Conservation (phyloP, 345 rosid genomes). For the Psidium friedrichsthalianum region DNA sequence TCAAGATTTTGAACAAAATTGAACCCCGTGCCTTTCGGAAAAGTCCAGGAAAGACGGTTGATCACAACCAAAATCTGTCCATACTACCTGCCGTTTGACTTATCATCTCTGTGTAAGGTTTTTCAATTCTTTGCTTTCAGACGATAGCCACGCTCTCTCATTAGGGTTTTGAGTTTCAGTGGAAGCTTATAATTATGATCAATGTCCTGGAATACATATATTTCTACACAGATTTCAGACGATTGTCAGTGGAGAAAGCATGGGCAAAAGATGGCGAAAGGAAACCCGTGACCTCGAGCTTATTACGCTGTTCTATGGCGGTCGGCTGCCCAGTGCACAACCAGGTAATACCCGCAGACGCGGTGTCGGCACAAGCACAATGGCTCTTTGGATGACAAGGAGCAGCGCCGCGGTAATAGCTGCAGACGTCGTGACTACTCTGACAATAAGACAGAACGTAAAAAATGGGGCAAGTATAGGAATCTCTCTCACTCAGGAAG, state of each 20-base stretch:
- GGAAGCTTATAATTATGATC: background rate
- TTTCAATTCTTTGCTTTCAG: background rate
- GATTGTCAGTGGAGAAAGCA: slow-evolving; percentile 61
- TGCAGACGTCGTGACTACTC: background rate
- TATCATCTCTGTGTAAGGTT: background rate
- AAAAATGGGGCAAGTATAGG: slow-evolving; percentile 22
- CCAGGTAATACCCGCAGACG: slow-evolving; percentile 10
- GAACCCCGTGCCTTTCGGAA: background rate
- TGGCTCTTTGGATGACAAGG: slow-evolving; percentile 17
- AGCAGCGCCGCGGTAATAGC: background rate
- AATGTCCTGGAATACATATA: background rate
- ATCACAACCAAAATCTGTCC: background rate
- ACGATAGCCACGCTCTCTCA: background rate
- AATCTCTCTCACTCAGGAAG: slow-evolving; percentile 13
- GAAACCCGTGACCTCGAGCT: slow-evolving; percentile 56
- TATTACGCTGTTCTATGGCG: slow-evolving; percentile 56
- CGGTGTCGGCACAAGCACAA: slow-evolving; percentile 16
- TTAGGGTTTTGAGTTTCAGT: background rate
- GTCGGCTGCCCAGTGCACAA: slow-evolving; percentile 44
- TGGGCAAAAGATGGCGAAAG: slow-evolving; percentile 57
- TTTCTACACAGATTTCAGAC: slow-evolving; percentile 25
- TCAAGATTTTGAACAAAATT: background rate
- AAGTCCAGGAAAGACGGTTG: background rate
- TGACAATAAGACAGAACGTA: slow-evolving; percentile 1
- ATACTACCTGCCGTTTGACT: background rate